A percentile compares a stretch with the other conserved stretches of the same genome.
These are phyloP conservation scores for Rhizopogon vinicolor DNA, from an alignment of 768 basidiomycete genomes.

Conservation along the genomic window DNA sequence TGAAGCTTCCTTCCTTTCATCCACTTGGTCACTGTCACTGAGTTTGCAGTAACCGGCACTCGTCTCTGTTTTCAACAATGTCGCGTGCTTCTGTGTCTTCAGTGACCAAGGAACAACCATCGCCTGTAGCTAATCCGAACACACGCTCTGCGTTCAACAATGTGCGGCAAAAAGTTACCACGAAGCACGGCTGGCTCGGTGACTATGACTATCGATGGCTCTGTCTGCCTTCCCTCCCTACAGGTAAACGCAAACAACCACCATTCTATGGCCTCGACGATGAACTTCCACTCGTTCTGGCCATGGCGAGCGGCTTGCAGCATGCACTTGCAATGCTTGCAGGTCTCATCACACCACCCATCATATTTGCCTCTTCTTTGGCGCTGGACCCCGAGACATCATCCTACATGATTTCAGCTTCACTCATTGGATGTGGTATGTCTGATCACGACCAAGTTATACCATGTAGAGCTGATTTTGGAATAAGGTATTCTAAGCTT, in stretches of 20 bases:
- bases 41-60: not conserved
- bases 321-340: constrained; percentile 82
- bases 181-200: constrained; percentile 73
- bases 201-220: constrained; percentile 78
- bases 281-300: constrained; percentile 68
- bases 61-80: not conserved
- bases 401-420: constrained; percentile 78
- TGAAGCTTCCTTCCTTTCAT: not conserved
- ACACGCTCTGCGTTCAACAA: constrained; percentile 1
- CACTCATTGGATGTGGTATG: constrained; percentile 73
- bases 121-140: constrained; percentile 7
- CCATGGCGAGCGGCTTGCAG: constrained; percentile 68
- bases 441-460: constrained; percentile 1
- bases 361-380: constrained; percentile 66
- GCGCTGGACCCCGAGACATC: constrained; percentile 54
- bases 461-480: not conserved
- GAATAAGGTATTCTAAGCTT: constrained; percentile 67
- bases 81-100: constrained; percentile 6
- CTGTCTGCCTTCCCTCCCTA: constrained; percentile 63
- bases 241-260: constrained; percentile 34
- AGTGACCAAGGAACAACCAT: constrained; percentile 14
- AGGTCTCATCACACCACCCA: constrained; percentile 79
- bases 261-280: constrained; percentile 76
- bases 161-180: constrained; percentile 36
- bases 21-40: not conserved